A percentile compares a stretch with the other conserved stretches of the same genome.
phyloP scores from a whole-genome alignment of 495 filamentous ascomycete species.

The Xylaria palmicola region DNA sequence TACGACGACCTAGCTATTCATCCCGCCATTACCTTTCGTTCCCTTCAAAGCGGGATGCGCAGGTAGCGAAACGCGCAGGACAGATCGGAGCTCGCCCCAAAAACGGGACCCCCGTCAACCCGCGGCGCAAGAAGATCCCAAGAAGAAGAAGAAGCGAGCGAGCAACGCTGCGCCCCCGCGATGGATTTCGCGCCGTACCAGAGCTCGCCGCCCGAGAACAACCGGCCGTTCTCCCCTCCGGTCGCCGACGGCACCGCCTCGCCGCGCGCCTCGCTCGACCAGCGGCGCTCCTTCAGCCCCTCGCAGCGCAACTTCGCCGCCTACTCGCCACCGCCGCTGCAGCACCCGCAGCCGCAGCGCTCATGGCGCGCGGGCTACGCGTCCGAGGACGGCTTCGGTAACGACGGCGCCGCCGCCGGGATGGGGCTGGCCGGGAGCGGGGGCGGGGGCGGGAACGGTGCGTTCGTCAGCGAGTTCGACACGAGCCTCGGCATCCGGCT shows the following conservation, averaged over 20 bases:
- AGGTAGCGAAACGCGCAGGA: not conserved
- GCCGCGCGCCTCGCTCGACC: constrained; percentile 21
- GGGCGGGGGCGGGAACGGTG: not conserved
- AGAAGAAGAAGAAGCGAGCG: not conserved
- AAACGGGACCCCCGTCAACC: too few relatives aligned
- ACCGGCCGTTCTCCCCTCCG: constrained; percentile 69
- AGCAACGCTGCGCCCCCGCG: constrained; percentile 4
- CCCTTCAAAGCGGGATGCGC: not conserved
- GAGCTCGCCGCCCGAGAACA: constrained; percentile 75
- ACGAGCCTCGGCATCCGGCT: constrained; percentile 67
- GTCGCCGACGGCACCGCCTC: constrained; percentile 34
- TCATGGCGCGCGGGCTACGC: constrained; percentile 36
- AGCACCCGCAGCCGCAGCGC: constrained; percentile 51
- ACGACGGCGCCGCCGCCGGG: constrained; percentile 6
- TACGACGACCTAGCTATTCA: too few relatives aligned
- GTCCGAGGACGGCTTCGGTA: constrained; percentile 8
- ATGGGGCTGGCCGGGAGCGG: constrained; percentile 11
- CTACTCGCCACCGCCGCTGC: constrained; percentile 45
- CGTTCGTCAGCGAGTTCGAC: constrained; percentile 59
- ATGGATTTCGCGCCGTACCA: constrained; percentile 99
- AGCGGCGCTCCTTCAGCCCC: constrained; percentile 6
- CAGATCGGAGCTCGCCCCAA: not conserved
- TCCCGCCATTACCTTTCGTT: too few relatives aligned
- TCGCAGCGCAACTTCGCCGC: constrained; percentile 32
- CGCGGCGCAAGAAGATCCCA: not conserved